These are phyloP conservation scores for Pseudogymnoascus sp. DNA, from an alignment of 2,329 filamentous ascomycete genomes.

Conservation along the genomic window DNA sequence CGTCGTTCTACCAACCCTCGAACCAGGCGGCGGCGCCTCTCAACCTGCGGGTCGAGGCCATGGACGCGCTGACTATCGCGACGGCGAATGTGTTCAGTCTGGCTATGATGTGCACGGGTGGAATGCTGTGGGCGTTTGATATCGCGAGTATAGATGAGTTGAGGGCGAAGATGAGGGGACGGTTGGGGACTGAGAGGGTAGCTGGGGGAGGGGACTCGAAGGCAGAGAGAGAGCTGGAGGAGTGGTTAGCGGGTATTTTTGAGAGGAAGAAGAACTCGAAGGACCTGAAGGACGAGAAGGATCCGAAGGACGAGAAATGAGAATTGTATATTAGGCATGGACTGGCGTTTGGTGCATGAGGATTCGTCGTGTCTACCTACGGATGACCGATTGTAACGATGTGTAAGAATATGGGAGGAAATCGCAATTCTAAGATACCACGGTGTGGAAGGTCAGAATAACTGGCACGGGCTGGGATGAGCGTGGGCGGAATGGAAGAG, in stretches of 20 bases:
- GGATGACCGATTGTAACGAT: not conserved
- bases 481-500: not conserved
- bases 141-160: conserved; percentile 63
- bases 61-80: conserved; percentile 76
- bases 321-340: not conserved
- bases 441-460: not conserved
- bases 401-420: conserved; percentile 2
- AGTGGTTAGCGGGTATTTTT: conserved; percentile 53
- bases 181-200: conserved; percentile 29
- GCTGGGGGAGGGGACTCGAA: conserved; percentile 36
- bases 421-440: conserved; percentile 6
- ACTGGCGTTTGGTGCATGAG: not conserved
- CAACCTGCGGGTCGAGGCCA: conserved; percentile 63
- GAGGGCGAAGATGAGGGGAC: conserved; percentile 40
- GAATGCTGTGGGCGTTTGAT: conserved; percentile 67
- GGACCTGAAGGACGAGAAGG: conserved; percentile 2
- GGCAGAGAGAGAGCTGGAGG: conserved; percentile 53
- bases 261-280: conserved; percentile 45
- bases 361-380: not conserved
- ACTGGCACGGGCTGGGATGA: not conserved
- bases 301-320: not conserved
- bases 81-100: conserved; percentile 78
- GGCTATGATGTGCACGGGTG: conserved; percentile 66
- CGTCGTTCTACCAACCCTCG: conserved; percentile 64
- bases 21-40: conserved; percentile 43